Evolutionary conservation across 805 yeast species (phyloP), one percentile per base, ranked within the genome.

Genomic region (Schizosaccharomyces cryophilus): DNA sequence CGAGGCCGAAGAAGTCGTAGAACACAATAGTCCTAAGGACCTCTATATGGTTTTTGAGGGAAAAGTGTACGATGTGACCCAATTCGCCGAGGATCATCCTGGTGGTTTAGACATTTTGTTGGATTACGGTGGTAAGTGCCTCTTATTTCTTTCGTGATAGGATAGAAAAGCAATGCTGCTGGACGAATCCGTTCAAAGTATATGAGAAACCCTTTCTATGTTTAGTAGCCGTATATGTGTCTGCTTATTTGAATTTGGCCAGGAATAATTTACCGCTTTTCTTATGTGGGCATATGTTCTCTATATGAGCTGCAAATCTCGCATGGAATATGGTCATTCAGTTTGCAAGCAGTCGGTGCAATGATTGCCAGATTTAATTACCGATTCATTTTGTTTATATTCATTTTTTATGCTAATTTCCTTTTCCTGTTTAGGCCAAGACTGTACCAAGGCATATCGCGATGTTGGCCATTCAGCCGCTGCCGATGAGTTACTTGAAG

Each of bases 391-490:
- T 35, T 35, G 6, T 15, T 7, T 7, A 4, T 35, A 3, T 11
- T 11, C 40, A 1, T 35, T 5, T 15, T 35, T 6, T 35, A 11
- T 35, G 40, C 40, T 35, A 35, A 35, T 15, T 35, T 35, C 13
- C 13, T 35, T 35, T 35, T 15, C 40, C 40, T 35, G 3, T 56
- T 19, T 40, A 56, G 60, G 60, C 55, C 77, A 78, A 63, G 95
- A 87, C 70, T 89, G 88, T 61, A 81, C 86, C 15, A 73, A 70
- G 59, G 79, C 82, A 29, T 82, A 81, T 65, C 82, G 80, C 66
- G 95, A 87, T 69, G 89, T 93, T 70, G 99, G 99, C 42, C 99
- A 93, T 74, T 87, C 97, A 42, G 96, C 89, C 64, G 96, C 89
- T 66, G 97, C 99, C 51, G 81, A 82, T 66, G 93, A 84, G 67